Evolutionary conservation across 2,329 filamentous ascomycete genomes (phyloP).

Genomic region (Onygenales sp.): DNA sequence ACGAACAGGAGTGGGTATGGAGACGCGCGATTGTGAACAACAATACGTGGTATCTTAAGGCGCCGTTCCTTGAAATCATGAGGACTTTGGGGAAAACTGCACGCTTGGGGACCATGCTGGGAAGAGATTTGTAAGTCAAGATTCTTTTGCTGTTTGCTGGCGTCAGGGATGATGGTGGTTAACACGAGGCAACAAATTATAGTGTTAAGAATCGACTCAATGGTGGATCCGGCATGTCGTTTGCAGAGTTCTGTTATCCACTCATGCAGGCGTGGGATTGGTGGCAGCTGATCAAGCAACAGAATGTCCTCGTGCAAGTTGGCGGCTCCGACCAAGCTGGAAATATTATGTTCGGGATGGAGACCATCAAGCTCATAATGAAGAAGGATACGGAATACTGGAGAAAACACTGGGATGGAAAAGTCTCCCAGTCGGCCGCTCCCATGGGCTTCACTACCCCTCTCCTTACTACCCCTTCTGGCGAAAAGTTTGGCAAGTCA

Average conservation of each 20-base stretch:
- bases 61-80: constrained; percentile 65
- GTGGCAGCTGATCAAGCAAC: constrained; percentile 68
- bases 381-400: constrained; percentile 38
- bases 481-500: constrained; percentile 89
- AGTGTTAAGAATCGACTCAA: constrained; percentile 73
- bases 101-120: constrained; percentile 77
- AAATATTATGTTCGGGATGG: constrained; percentile 86
- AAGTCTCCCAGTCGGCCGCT: constrained; percentile 23
- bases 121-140: constrained; percentile 69
- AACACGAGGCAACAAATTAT: background rate
- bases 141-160: constrained; percentile 3
- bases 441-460: constrained; percentile 87
- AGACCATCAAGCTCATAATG: constrained; percentile 68
- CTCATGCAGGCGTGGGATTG: constrained; percentile 94
- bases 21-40: constrained; percentile 68
- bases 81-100: constrained; percentile 62
- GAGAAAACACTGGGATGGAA: constrained; percentile 11
- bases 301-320: constrained; percentile 71
- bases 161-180: background rate
- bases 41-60: constrained; percentile 66
- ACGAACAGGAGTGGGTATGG: constrained; percentile 54
- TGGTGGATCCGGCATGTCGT: constrained; percentile 86
- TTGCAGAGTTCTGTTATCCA: constrained; percentile 88
- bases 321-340: constrained; percentile 94
- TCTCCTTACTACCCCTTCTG: constrained; percentile 72